Base-by-base conservation (phyloP, 768 basidiomycete genomes). In the Suillus paluster region DNA sequence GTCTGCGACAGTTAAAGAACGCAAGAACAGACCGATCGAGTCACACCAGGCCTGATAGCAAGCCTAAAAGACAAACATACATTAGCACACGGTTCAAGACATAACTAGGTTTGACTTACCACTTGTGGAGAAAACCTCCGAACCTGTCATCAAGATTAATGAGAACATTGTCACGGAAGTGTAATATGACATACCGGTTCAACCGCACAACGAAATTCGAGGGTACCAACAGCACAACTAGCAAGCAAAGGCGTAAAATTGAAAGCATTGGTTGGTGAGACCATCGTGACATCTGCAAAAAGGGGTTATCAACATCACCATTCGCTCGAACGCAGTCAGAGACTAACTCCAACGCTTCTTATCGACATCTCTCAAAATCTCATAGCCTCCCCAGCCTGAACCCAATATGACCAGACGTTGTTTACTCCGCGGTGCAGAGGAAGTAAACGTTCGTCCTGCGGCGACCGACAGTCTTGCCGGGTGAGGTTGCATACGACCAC, bases 321-420 rank as follows among this genome's bases (percentile, higher is more conserved):
- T 38, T 5, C 21, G 34, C n/a, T 30, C 8, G 15, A 14, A n/a
- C 48, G n/a, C 30, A 48, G 15, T 30, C 48, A 44, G 30, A 42
- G 56, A 75, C 83, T 63, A 45, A 90, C 90, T 82, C 86, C 88
- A 91, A 57, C 83, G 82, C 64, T 86, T 87, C 74, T 88, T 91
- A 73, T 92, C 87, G 1, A 92, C 76, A 3, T 83, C 81, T 41
- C 86, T 78, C 25, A 91, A 78, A 15, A 92, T 76, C 62, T 87
- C 86, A 66, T 91, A 91, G 0, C 90, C 90, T 60, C 88, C 90
- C 90, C 90, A 92, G 25, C 90, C 90, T 11, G 89, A 90, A 10
- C 90, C 90, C 8, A 91, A 77, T 63, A 92, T 86, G 21, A 91
- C 84, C 39, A 91, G 81, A 38, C 77, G 74, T 54, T 79, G 79